Evolutionary conservation across 768 basidiomycete genomes (phyloP).

Genomic region (Hericium erinaceus): DNA sequence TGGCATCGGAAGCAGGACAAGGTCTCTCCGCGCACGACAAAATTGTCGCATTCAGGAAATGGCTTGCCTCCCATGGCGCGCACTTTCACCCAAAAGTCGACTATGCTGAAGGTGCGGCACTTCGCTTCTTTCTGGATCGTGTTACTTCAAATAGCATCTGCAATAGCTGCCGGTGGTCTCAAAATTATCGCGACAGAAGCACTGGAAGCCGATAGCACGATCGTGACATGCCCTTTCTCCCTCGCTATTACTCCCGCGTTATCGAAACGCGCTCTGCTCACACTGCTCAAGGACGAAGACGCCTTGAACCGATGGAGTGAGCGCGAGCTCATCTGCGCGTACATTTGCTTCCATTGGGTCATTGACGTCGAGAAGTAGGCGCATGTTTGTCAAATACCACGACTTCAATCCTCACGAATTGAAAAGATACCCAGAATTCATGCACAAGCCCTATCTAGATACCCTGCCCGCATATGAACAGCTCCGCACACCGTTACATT

Average conservation of each 20-base stretch:
- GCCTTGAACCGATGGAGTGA: slow-evolving; percentile 39
- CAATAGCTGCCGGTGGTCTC: slow-evolving; percentile 27
- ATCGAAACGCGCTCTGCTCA: slow-evolving; percentile 34
- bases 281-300: slow-evolving; percentile 24
- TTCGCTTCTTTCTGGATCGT: slow-evolving; percentile 6
- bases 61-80: slow-evolving; percentile 43
- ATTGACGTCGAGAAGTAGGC: slow-evolving; percentile 28
- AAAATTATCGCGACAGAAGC: slow-evolving; percentile 38
- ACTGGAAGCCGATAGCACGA: slow-evolving; percentile 40
- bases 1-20: not conserved
- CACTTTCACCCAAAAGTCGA: slow-evolving; percentile 37
- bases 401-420: slow-evolving; percentile 3
- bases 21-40: slow-evolving; percentile 8
- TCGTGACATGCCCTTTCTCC: slow-evolving; percentile 61
- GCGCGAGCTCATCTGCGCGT: slow-evolving; percentile 59
- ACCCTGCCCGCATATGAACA: slow-evolving; percentile 49
- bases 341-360: slow-evolving; percentile 59
- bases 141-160: not conserved
- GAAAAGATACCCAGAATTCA: slow-evolving; percentile 8
- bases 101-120: slow-evolving; percentile 37
- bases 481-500: slow-evolving; percentile 69
- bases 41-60: slow-evolving; percentile 31
- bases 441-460: slow-evolving; percentile 55
- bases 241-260: slow-evolving; percentile 52
- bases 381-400: not conserved